Evolutionary conservation across 768 basidiomycete species (phyloP), one percentile per base, ranked within the genome.

Genomic region (Chalciporus sphaerocephalus): DNA sequence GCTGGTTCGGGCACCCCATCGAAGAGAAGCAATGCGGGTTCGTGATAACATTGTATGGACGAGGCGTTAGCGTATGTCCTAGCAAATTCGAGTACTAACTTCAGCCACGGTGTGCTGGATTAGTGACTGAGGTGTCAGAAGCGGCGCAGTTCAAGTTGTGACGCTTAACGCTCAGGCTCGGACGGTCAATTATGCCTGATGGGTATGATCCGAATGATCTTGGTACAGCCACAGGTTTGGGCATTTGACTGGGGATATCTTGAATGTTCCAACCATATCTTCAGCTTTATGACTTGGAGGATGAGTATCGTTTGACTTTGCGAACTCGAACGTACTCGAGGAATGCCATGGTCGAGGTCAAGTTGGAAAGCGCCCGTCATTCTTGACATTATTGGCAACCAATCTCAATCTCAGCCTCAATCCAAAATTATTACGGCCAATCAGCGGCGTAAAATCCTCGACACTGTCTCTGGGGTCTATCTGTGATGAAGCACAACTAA

Each of bases 11-110:
- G 70, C 50, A 34, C 68, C 47, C 20, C 28, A 37, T 34, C 48
- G 52, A 16, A 60, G 42, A 24, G 51, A 44, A 0, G 18, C 18
- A 20, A 57, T 6, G 13, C 47, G 15, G 20, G 45, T 56, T 30
- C 66, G 66, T 35, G 50, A 49, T 25, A 67, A 28, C 55, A 65
- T 67, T 35, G n/a, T 32, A 16, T 15, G 16, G 25, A 25, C 17
- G 1, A 28, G 34, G 20, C 15, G 13, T 35, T 17, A 23, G 17
- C 6, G 20, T 27, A 46, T 30, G 25, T 17, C 11, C 17, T 4
- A 25, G 38, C 6, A 33, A n/a, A n/a, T n/a, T n/a, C 22, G 16
- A 41, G 28, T 36, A 36, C 11, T 37, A 35, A 23, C 3, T 16
- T 33, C n/a, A 35, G 12, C 22, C 36, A 37, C 20, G 43, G 16